Conservation (phyloP, 2,329 filamentous ascomycete species). For the Alternaria metachromatica region DNA sequence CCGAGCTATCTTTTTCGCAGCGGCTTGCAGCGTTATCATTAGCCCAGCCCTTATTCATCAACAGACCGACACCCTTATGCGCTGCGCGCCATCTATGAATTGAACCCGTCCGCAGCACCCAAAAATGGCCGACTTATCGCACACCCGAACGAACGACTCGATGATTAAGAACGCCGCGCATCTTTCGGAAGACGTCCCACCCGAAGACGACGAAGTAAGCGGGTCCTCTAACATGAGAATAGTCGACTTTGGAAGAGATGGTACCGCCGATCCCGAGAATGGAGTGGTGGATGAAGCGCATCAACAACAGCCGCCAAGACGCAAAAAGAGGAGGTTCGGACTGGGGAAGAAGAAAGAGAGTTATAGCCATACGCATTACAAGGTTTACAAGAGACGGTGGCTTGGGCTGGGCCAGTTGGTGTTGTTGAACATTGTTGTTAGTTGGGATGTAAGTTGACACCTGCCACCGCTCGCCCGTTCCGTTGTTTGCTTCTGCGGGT, state of each 20-base stretch:
- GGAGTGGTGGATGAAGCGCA: background rate
- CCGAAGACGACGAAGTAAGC: slow-evolving; percentile 1
- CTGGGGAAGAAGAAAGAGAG: slow-evolving; percentile 22
- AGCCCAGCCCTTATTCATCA: background rate
- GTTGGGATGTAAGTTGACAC: slow-evolving; percentile 81
- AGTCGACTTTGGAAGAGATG: slow-evolving; percentile 7
- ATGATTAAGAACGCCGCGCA: slow-evolving; percentile 21
- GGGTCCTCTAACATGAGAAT: background rate
- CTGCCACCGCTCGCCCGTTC: background rate
- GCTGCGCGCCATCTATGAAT: background rate
- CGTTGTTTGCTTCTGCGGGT: background rate
- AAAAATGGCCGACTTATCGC: slow-evolving; percentile 29
- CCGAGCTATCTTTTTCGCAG: background rate
- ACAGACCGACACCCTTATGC: background rate
- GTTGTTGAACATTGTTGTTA: slow-evolving; percentile 88
- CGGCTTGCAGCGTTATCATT: background rate
- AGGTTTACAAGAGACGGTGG: slow-evolving; percentile 84
- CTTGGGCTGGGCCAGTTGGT: slow-evolving; percentile 85
- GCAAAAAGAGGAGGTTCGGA: background rate
- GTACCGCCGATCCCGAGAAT: background rate
- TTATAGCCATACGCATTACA: slow-evolving; percentile 46
- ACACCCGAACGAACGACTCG: slow-evolving; percentile 15
- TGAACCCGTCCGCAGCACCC: background rate
- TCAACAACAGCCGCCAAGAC: background rate
- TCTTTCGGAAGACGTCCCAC: background rate